Evolutionary conservation across 2,329 filamentous ascomycete genomes (phyloP).

Genomic region (Fusarium heterosporum): DNA sequence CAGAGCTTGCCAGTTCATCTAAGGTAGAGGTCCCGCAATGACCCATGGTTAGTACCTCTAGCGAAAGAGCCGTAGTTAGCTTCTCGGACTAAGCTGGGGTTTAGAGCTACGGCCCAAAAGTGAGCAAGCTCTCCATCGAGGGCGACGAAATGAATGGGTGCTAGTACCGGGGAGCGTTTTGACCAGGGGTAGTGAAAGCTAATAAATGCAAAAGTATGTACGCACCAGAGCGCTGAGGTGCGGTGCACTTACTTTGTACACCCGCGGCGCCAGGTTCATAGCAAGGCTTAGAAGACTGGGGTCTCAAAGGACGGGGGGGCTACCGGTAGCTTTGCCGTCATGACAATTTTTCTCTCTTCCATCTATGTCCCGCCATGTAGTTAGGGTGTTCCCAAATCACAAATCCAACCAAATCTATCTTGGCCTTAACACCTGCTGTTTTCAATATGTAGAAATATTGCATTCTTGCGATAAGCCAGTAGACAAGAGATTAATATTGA

Average conservation of each 20-base stretch:
- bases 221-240: constrained; percentile 32
- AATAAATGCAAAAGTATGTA: constrained; percentile 37
- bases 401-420: background rate
- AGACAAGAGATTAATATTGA: background rate
- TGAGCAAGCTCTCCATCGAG: constrained; percentile 31
- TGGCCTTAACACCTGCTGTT: background rate
- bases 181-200: constrained; percentile 38
- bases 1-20: constrained; percentile 40
- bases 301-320: constrained; percentile 44
- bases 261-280: constrained; percentile 37
- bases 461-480: background rate
- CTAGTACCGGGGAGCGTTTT: constrained; percentile 43
- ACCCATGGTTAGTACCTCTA: constrained; percentile 32
- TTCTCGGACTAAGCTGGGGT: constrained; percentile 39
- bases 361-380: constrained; percentile 13
- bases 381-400: constrained; percentile 33
- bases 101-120: constrained; percentile 40
- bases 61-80: constrained; percentile 40
- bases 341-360: constrained; percentile 26
- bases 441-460: background rate
- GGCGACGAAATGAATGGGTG: constrained; percentile 39
- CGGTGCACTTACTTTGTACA: constrained; percentile 36
- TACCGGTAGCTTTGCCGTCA: constrained; percentile 44
- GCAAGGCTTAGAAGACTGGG: constrained; percentile 45
- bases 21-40: constrained; percentile 40